Evolutionary conservation across 2,329 filamentous ascomycete genomes (phyloP).

Genomic region (Meredithiella fracta): DNA sequence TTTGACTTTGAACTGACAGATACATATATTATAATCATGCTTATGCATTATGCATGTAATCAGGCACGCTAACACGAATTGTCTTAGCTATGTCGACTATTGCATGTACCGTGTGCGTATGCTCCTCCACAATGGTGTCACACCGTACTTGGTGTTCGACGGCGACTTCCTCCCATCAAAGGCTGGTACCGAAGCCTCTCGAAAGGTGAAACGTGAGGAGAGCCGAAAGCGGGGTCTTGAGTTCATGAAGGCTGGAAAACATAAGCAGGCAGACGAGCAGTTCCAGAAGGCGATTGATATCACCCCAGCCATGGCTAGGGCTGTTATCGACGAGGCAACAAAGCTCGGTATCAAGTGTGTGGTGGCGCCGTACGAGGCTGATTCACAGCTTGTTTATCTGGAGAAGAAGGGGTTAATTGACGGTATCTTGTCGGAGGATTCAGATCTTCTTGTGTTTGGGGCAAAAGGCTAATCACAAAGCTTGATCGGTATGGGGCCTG

Average conservation of each 20-base stretch:
- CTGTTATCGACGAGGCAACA: slow-evolving; percentile 84
- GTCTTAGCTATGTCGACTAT: slow-evolving; percentile 65
- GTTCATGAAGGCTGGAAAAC: slow-evolving; percentile 65
- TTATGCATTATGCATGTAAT: not conserved
- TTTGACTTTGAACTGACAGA: not conserved
- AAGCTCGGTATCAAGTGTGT: slow-evolving; percentile 64
- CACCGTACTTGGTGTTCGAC: slow-evolving; percentile 91
- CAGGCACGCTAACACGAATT: slow-evolving; percentile 4
- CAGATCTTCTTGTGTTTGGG: slow-evolving; percentile 87
- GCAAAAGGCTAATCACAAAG: slow-evolving; percentile 82
- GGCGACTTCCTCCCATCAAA: slow-evolving; percentile 93
- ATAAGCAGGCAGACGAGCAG: slow-evolving; percentile 63
- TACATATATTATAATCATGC: not conserved
- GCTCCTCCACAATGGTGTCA: slow-evolving; percentile 84
- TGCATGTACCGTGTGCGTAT: slow-evolving; percentile 82
- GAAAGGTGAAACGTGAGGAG: slow-evolving; percentile 59
- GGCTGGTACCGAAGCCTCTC: slow-evolving; percentile 63
- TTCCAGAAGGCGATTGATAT: slow-evolving; percentile 92
- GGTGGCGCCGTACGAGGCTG: slow-evolving; percentile 92
- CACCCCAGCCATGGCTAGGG: slow-evolving; percentile 85
- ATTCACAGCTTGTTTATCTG: slow-evolving; percentile 89
- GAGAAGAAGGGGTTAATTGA: slow-evolving; percentile 70
- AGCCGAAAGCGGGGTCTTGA: slow-evolving; percentile 62
- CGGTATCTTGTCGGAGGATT: slow-evolving; percentile 91
- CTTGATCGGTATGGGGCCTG: slow-evolving; percentile 87